These are phyloP conservation scores for Epichloe gansuensis DNA, from an alignment of 2,329 filamentous ascomycete species.

Conservation along the genomic window DNA sequence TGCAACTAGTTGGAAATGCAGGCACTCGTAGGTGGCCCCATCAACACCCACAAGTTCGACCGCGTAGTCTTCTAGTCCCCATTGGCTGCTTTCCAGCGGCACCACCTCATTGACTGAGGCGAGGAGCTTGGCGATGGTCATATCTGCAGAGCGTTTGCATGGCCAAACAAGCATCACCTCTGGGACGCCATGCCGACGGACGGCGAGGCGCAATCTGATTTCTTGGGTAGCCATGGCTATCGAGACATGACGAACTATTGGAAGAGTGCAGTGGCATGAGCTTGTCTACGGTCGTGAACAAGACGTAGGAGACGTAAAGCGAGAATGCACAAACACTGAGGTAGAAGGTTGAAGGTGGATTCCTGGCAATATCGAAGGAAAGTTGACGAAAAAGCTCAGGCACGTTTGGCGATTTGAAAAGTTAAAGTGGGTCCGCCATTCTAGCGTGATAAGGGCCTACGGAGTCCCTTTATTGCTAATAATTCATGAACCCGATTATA, in stretches of 20 bases:
- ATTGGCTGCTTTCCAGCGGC: slow-evolving; percentile 67
- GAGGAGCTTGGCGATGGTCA: slow-evolving; percentile 65
- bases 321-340: not conserved
- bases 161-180: slow-evolving; percentile 61
- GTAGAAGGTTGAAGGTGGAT: not conserved
- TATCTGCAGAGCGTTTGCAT: slow-evolving; percentile 40
- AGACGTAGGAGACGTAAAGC: not conserved
- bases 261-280: not conserved
- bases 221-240: slow-evolving; percentile 12
- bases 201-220: slow-evolving; percentile 60
- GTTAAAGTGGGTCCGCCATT: not conserved
- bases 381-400: not conserved
- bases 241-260: slow-evolving; percentile 12
- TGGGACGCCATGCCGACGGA: slow-evolving; percentile 62
- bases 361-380: not conserved
- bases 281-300: too few species aligned
- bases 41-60: slow-evolving; percentile 53
- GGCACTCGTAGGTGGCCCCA: slow-evolving; percentile 63
- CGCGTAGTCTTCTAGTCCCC: slow-evolving; percentile 82
- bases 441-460: too few species aligned
- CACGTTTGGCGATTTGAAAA: not conserved
- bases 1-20: slow-evolving; percentile 68
- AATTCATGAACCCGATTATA: too few species aligned
- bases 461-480: too few species aligned
- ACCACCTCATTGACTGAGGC: slow-evolving; percentile 67